Percentiles rank a stretch among this genome's conserved stretches.
phyloP scores from a whole-genome alignment of 1,284 basidiomycete genomes.

The Ceratobasidium sp. region DNA sequence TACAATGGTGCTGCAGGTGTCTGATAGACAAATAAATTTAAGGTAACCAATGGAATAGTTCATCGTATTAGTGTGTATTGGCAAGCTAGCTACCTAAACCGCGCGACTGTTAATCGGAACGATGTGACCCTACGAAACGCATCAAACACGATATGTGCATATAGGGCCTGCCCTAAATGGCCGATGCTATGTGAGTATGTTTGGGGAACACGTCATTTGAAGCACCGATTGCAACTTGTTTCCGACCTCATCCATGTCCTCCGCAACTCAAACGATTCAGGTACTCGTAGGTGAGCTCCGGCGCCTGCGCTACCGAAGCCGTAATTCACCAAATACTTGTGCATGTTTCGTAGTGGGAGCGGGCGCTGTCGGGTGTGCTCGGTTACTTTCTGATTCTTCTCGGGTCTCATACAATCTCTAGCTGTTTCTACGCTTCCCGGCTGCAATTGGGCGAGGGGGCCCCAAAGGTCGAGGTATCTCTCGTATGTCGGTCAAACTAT shows the following conservation, averaged over 20 bases:
- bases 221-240: slow-evolving; percentile 5
- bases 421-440: slow-evolving; percentile 55
- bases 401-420: background rate
- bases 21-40: too few species aligned
- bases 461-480: slow-evolving; percentile 51
- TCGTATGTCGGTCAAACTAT: slow-evolving; percentile 57
- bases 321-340: background rate
- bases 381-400: background rate
- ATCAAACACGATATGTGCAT: background rate
- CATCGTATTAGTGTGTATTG: too few species aligned
- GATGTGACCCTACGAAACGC: slow-evolving; percentile 8
- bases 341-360: slow-evolving; percentile 50
- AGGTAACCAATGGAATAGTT: too few species aligned
- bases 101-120: background rate
- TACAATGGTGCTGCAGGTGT: too few species aligned
- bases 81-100: background rate
- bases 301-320: background rate
- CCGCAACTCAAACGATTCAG: slow-evolving; percentile 12
- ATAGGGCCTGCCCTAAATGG: slow-evolving; percentile 6
- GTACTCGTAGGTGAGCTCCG: slow-evolving; percentile 18
- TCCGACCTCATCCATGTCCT: slow-evolving; percentile 12
- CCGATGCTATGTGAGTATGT: background rate
- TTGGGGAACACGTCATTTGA: background rate
- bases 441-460: slow-evolving; percentile 46
- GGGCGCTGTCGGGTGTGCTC: slow-evolving; percentile 53